Evolutionary conservation across 2,329 filamentous ascomycete genomes (phyloP), one percentile per base, ranked within the genome.

Genomic region (Pseudofabraea citricarpa): DNA sequence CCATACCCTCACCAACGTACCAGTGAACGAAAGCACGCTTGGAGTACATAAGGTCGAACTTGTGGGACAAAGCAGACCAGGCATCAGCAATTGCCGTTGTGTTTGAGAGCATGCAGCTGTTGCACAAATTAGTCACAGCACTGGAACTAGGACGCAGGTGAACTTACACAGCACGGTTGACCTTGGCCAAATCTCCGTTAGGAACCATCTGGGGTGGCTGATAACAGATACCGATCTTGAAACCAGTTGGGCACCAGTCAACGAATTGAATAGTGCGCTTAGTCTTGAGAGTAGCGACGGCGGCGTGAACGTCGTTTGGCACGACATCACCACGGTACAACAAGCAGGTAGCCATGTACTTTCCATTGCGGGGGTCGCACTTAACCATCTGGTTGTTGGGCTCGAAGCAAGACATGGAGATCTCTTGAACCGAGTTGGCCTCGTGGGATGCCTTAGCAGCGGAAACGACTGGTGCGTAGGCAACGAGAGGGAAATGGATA

Each of bases 401-500:
- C 60, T 84, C 79, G 56, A 83, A 83, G 63, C 77, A 75, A 56
- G 88, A 88, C 83, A 91, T 94, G 71, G 89, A 94, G 77, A 97
- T 96, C 78, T 97, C 93, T 73, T 90, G 86, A 56, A 97, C 91
- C 21, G 88, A 93, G 83, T 96, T 95, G 77, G 90, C 84, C 79
- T 98, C 91, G 77, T 98, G 91, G 47, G 89, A 86, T 59, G 90
- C 89, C 83, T 96, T 96, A 68, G 88, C 86, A 52, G 90, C 87
- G 51, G 90, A 96, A 70, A 97, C 83, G 64, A 98, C 87, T 50
- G 91, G 91, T 35, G 93, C 80, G 68, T 97, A 98, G 56, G 90
- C 90, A 63, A 97, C 90, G 60, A 98, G 86, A 66, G 91, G 91
- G 85, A 96, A 98, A 77, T 98, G 91, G 64, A 98, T 98, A 74